Percentiles rank a stretch among this genome's conserved stretches.
Conservation (phyloP, 768 basidiomycete genomes). For the Phaeotremella skinneri region DNA sequence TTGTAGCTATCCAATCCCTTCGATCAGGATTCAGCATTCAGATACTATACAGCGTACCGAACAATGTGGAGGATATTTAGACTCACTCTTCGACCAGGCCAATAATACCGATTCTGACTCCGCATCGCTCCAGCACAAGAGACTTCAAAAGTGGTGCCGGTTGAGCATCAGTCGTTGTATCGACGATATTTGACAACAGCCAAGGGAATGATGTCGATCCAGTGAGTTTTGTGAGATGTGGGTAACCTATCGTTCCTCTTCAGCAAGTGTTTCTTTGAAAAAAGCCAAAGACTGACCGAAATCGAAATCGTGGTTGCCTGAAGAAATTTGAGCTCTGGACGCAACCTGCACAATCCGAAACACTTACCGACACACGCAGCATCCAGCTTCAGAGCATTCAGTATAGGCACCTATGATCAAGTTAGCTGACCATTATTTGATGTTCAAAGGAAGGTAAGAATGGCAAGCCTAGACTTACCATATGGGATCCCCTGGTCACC, state of each 20-base stretch:
- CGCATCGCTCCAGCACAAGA: constrained; percentile 66
- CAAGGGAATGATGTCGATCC: constrained; percentile 77
- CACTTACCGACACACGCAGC: constrained; percentile 71
- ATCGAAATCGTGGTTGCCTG: constrained; percentile 92
- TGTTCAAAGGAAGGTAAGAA: background rate
- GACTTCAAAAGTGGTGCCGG: constrained; percentile 66
- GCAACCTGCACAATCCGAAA: background rate
- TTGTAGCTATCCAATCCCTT: constrained; percentile 86
- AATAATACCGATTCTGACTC: constrained; percentile 72
- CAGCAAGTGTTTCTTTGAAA: too few species aligned
- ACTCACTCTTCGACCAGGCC: constrained; percentile 81
- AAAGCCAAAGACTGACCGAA: constrained; percentile 38
- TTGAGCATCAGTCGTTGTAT: constrained; percentile 59
- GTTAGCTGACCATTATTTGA: background rate
- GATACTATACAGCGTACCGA: background rate
- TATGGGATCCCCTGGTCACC: constrained; percentile 84
- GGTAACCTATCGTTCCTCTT: constrained; percentile 30
- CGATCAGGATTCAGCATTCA: background rate
- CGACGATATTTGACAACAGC: constrained; percentile 80
- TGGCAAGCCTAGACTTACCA: constrained; percentile 58
- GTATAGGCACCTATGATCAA: constrained; percentile 68
- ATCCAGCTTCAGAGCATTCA: constrained; percentile 77
- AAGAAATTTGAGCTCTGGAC: background rate
- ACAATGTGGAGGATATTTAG: background rate
- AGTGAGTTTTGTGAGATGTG: constrained; percentile 58